phyloP scores from a whole-genome alignment of 371 early-diverging fungal species.

The Circinella umbellata region DNA sequence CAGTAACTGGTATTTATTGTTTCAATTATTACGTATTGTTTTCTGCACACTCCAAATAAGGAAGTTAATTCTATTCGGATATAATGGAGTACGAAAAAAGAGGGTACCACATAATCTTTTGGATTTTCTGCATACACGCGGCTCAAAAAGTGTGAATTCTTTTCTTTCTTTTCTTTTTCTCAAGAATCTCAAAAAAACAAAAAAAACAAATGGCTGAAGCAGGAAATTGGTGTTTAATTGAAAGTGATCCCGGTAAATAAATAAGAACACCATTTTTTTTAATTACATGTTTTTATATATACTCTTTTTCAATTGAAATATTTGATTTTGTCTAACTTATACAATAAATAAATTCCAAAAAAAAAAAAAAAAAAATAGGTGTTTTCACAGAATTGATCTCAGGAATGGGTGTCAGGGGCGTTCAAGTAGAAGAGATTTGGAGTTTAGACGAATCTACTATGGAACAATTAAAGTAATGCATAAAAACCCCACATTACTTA shows the following conservation, averaged over 20 bases:
- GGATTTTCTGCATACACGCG: background rate
- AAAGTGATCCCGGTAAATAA: slow-evolving; percentile 80
- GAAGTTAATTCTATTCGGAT: no score
- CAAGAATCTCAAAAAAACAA: background rate
- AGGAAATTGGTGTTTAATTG: slow-evolving; percentile 88
- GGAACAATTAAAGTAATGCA: slow-evolving; percentile 62
- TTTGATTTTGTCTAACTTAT: background rate
- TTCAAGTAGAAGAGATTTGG: slow-evolving; percentile 86
- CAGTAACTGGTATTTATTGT: no score
- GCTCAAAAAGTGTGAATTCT: background rate
- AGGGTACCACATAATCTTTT: no score
- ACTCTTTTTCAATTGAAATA: background rate
- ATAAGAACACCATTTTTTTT: no score
- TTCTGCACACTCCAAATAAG: no score
- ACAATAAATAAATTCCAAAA: no score
- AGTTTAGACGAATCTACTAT: slow-evolving; percentile 70
- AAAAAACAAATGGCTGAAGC: slow-evolving; percentile 56
- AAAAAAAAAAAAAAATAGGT: no score
- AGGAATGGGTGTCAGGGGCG: slow-evolving; percentile 82
- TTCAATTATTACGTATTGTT: no score
- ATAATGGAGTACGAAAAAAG: no score
- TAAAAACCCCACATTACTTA: no score
- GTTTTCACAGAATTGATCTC: slow-evolving; percentile 91
- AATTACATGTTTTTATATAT: no score
- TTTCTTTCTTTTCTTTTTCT: background rate